phyloP scores from a whole-genome alignment of 2,329 filamentous ascomycete genomes.

The Venturia nashicola region DNA sequence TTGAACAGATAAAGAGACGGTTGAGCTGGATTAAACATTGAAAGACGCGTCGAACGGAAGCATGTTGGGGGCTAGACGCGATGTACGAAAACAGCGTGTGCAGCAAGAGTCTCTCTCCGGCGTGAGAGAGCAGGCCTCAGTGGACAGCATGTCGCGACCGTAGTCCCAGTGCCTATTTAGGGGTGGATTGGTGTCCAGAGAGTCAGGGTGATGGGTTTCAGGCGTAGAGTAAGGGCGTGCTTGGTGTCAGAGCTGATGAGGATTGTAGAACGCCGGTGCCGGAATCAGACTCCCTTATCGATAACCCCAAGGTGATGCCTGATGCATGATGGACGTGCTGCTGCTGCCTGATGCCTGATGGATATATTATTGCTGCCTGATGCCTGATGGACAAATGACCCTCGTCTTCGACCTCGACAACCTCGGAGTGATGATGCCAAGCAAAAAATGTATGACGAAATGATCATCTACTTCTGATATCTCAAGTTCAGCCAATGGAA shows the following conservation, averaged over 20 bases:
- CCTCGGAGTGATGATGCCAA: background rate
- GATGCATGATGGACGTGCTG: too few relatives aligned
- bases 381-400: too few relatives aligned
- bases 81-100: background rate
- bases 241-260: background rate
- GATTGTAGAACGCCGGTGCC: background rate
- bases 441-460: background rate
- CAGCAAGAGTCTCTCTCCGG: too few relatives aligned
- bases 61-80: background rate
- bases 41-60: background rate
- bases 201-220: too few relatives aligned
- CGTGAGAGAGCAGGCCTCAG: too few relatives aligned
- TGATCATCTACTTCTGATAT: background rate
- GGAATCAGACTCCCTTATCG: too few relatives aligned
- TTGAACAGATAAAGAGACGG: background rate
- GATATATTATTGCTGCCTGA: too few relatives aligned
- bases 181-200: too few relatives aligned
- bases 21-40: background rate
- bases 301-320: too few relatives aligned
- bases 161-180: too few relatives aligned
- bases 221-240: background rate
- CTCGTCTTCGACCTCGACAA: background rate
- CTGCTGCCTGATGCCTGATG: too few relatives aligned
- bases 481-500: background rate
- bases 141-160: too few relatives aligned